Base-by-base conservation (phyloP, 371 early-diverging fungal species). In the Mortierella sp. region DNA sequence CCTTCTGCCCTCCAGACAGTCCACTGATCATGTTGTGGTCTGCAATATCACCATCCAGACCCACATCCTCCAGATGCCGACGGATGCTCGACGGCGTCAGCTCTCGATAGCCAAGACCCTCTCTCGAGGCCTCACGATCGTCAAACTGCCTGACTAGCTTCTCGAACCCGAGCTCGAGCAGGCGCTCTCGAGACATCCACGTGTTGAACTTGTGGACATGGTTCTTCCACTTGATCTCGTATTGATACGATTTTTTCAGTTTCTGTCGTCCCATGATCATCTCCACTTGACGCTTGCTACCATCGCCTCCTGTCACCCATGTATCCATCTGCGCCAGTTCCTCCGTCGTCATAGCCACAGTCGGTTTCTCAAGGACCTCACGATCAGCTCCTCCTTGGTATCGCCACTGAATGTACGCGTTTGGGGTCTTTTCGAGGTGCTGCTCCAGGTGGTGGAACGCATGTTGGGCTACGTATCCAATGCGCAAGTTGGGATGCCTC, bases 401-500 rank as follows among this genome's bases (percentile, higher is more conserved):
- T 63, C 94, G 90, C 94, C 94, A 94, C 67, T 92, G 93, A 51
- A 94, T 89, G 79, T 94, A 94, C 52, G 89, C 87, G 81, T 92
- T 92, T 21, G 94, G 92, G 2, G 94, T 92, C 61, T 80, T 82
- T 59, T 92, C 92, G 78, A 91, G 75, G 64, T 94, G 94, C 78
- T 90, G 88, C 59, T 93, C 92, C 73, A 94, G 81, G 69, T 94
- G 93, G 73, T 93, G 91, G 89, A 94, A 93, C 54, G 93, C 92
- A 60, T 95, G 94, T 81, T 96, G 95, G 28, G 95, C 93, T 56
- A 95, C 94, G 72, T 94, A 95, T 28, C 90, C 94, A 72, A 93
- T 88, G 64, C 94, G 91, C 63, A 92, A 82, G 80, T 89, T 90
- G 32, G 92, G 91, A 70, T 92, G 92, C 81, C 89, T 88, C 87